Base-by-base conservation (phyloP, 1,139 yeast species). In the Hyphopichia burtonii region DNA sequence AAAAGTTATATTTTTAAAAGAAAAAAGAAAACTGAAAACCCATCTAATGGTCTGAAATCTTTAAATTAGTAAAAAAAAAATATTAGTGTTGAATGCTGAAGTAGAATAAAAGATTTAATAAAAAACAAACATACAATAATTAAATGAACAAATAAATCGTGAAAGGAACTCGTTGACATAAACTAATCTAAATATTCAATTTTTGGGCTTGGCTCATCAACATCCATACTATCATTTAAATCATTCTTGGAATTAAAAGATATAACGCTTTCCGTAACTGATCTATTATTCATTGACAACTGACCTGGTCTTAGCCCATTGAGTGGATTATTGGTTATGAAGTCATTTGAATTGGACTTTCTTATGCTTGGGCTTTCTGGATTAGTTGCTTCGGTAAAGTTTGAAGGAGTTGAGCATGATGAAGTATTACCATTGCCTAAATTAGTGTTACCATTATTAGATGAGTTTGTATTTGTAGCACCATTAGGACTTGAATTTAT, bases 191-290 rank as follows among this genome's bases (percentile, higher is more conserved):
- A 31, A 14, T 39, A 34, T 19, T 44, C 46, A 23, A 44, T 39
- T 35, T 34, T 38, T 6, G 46, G 44, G 14, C 35, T 32, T 6
- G 30, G 16, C 22, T 37, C 40, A 20, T 41, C 42, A 8, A 31
- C 22, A 3, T 44, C 44, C 41, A 38, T 38, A 10, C 14, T 19
- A 18, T 38, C 41, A 33, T 20, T 32, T 8, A 16, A 36, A 10
- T 39, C 31, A 15, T 37, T 20, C 14, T 31, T 44, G 4, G 40
- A 38, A 15, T 40, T 42, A 25, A 48, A 41, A 11, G 50, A 44
- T 33, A 58, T 49, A 14, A 52, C 51, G 42, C 71, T 65, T 36
- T 71, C 76, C 1, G 76, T 70, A 14, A 54, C 59, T 1, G 75
- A 66, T 43, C 74, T 54, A 38, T 53, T 61, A 32, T 51, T 52